Base-by-base conservation (phyloP, 768 basidiomycete species). In the Mycena rosella region DNA sequence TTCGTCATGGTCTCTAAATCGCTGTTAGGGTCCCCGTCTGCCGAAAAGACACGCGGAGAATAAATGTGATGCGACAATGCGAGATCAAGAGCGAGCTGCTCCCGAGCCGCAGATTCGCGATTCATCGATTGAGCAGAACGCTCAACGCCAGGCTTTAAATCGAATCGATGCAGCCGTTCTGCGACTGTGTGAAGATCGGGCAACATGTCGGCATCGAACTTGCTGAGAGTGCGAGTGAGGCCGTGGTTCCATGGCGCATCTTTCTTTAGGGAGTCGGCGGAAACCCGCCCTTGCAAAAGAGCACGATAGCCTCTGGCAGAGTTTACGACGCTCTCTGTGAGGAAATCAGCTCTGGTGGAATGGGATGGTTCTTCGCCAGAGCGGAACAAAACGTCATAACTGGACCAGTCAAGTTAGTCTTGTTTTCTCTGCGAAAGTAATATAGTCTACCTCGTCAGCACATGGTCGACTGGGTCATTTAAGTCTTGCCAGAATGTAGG, bases 71-170 rank as follows among this genome's bases (percentile, higher is more conserved):
- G 78, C 2, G 91, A 88, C 34, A 94, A 78, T 18, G 81, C 77
- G 34, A 94, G 80, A 75, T 95, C 92, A 42, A 91, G 70, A 24
- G 85, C 82, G 3, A 95, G 75, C 72, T 91, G 86, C 63, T 91
- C 86, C 27, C 86, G 83, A 5, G 90, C 87, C 53, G 85, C 82
- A 13, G 77, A 77, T 74, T 92, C 88, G 67, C 82, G 81, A 62
- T 80, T 82, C 11, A 83, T 68, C 11, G 86, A 86, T 47, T 75
- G 58, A 0, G 74, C 74, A 8, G 86, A 76, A n/a, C 79, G 79
- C 20, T 81, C 78, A 24, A 76, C 71, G 58, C 80, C 79, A 8
- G 77, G 68, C 9, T 72, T 71, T 11, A 91, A 76, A 70, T 88
- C 82, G 73, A 86, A 86, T 45, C 72, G 74, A 34, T 77, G 76